A percentile compares a stretch with the other conserved stretches of the same genome.
Evolutionary conservation across 2,329 filamentous ascomycete species (phyloP).

Genomic region (Calonectria henricotiae): DNA sequence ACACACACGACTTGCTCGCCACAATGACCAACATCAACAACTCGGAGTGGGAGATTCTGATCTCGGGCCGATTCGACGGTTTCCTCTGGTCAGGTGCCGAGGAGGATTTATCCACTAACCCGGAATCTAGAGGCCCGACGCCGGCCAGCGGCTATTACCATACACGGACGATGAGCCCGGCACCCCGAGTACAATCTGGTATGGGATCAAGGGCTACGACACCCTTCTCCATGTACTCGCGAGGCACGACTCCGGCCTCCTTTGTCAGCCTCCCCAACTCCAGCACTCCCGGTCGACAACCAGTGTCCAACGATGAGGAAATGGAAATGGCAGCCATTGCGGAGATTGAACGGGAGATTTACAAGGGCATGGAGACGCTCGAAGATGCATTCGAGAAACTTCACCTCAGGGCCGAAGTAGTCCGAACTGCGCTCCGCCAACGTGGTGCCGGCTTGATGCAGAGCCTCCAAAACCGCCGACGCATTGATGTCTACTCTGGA

Average conservation of each 20-base stretch:
- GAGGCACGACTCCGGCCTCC: conserved; percentile 72
- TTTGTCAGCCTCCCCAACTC: conserved; percentile 73
- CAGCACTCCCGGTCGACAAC: conserved; percentile 64
- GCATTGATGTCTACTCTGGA: conserved; percentile 70
- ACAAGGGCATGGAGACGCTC: conserved; percentile 92
- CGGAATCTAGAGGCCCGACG: conserved; percentile 71
- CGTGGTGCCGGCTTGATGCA: conserved; percentile 83
- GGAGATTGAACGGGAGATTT: conserved; percentile 94
- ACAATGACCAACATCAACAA: conserved; percentile 90
- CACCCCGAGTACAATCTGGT: conserved; percentile 60
- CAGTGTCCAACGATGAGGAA: conserved; percentile 93
- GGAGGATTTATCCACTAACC: conserved; percentile 63
- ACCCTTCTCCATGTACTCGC: conserved; percentile 69
- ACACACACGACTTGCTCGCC: conserved; percentile 87
- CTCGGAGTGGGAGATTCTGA: conserved; percentile 97
- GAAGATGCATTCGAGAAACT: conserved; percentile 95
- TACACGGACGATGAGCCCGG: conserved; percentile 60
- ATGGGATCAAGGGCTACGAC: conserved; percentile 65
- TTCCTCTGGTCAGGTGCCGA: conserved; percentile 96
- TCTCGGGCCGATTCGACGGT: conserved; percentile 93
- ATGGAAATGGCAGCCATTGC: conserved; percentile 91
- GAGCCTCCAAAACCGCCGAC: conserved; percentile 74
- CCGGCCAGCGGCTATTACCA: conserved; percentile 68
- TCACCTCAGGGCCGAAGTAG: conserved; percentile 87
- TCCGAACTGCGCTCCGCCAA: conserved; percentile 85